Conservation (phyloP, 1,284 basidiomycete genomes). For the Tilletiopsis washingtonensis region DNA sequence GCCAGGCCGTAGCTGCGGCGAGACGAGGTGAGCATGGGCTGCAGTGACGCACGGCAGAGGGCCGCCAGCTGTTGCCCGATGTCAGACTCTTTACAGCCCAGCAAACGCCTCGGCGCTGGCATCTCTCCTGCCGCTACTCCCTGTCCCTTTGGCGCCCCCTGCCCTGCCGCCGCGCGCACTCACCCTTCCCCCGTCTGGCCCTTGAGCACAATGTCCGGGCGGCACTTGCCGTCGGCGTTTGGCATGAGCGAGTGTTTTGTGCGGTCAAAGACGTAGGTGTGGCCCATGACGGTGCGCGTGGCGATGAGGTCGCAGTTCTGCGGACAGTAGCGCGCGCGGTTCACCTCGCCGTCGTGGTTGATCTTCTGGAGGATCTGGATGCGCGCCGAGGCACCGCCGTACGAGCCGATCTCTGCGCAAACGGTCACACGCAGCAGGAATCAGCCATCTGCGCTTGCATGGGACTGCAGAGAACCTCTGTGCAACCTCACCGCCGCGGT, state of each 20-base stretch:
- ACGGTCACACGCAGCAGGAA: neutral
- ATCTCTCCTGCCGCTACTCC: neutral
- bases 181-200: slow-evolving; percentile 91
- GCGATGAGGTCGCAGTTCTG: slow-evolving; percentile 96
- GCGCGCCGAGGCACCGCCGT: slow-evolving; percentile 63
- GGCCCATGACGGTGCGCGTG: slow-evolving; percentile 82
- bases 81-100: too few relatives aligned
- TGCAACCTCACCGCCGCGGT: slow-evolving; percentile 60
- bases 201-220: slow-evolving; percentile 79
- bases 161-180: slow-evolving; percentile 5
- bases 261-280: slow-evolving; percentile 87
- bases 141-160: neutral
- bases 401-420: slow-evolving; percentile 38
- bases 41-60: too few relatives aligned
- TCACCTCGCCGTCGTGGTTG: slow-evolving; percentile 93
- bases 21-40: neutral
- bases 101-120: too few relatives aligned
- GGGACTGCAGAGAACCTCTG: neutral
- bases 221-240: slow-evolving; percentile 67
- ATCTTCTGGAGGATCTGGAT: slow-evolving; percentile 88
- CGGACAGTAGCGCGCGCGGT: slow-evolving; percentile 95
- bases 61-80: too few relatives aligned
- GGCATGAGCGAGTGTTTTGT: slow-evolving; percentile 95
- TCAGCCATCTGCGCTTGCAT: neutral
- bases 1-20: slow-evolving; percentile 71